phyloP scores from a whole-genome alignment of 306 rosid genomes.

The Acacia crassicarpa region DNA sequence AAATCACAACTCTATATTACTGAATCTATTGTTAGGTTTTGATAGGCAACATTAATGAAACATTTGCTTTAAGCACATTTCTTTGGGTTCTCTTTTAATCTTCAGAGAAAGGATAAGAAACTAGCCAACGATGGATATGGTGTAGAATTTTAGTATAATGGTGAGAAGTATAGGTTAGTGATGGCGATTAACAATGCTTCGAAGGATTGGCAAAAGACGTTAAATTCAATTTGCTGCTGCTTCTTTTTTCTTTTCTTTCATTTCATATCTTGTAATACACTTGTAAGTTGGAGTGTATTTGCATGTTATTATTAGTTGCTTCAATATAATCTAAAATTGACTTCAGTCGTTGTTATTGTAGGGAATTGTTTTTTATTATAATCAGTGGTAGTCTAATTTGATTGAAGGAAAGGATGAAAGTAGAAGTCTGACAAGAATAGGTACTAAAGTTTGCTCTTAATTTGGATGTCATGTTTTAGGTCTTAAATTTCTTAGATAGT shows the following conservation, averaged over 20 bases:
- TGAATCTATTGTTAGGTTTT: too few relatives aligned
- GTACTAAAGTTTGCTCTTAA: background rate
- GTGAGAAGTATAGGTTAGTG: too few relatives aligned
- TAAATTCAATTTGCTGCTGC: too few relatives aligned
- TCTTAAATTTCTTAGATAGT: slow-evolving; percentile 14
- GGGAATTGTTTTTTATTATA: background rate
- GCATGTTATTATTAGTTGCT: background rate
- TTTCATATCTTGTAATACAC: background rate
- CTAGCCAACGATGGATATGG: too few relatives aligned
- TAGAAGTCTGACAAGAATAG: background rate
- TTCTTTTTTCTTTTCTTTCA: background rate
- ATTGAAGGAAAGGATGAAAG: background rate
- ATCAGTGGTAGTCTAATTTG: background rate
- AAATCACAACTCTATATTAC: too few relatives aligned
- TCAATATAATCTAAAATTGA: background rate
- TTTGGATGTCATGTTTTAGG: slow-evolving; percentile 20
- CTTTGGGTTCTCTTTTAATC: too few relatives aligned
- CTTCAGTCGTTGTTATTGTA: background rate
- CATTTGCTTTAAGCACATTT: too few relatives aligned
- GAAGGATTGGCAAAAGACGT: too few relatives aligned
- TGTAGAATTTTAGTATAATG: too few relatives aligned
- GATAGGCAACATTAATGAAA: too few relatives aligned
- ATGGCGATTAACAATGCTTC: too few relatives aligned
- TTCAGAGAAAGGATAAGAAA: too few relatives aligned
- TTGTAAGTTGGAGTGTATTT: background rate